phyloP scores from a whole-genome alignment of 2,329 filamentous ascomycete genomes.

The Sclerotinia minor region DNA sequence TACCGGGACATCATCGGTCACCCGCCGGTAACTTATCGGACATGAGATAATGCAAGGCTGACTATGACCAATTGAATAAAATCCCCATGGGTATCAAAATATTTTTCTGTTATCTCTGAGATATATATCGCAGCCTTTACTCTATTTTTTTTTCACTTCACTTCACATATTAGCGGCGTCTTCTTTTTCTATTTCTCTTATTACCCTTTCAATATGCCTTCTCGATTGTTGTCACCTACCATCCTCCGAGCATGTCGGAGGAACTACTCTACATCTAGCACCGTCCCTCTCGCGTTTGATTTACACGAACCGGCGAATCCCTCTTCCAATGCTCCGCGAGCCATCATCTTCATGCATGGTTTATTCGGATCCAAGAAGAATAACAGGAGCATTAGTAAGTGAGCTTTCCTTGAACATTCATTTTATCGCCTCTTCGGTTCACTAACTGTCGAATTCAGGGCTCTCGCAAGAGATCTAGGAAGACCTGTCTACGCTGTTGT shows the following conservation, averaged over 20 bases:
- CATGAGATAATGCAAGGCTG: constrained; percentile 20
- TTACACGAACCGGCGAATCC: constrained; percentile 61
- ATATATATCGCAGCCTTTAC: background rate
- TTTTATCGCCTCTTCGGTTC: constrained; percentile 27
- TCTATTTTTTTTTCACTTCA: background rate
- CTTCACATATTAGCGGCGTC: background rate
- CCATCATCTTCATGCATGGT: constrained; percentile 88
- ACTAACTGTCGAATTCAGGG: constrained; percentile 51
- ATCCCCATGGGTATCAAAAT: background rate
- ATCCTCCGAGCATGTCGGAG: constrained; percentile 22
- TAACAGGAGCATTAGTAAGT: constrained; percentile 94
- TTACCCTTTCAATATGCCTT: constrained; percentile 25
- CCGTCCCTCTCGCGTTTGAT: constrained; percentile 58
- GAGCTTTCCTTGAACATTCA: constrained; percentile 36
- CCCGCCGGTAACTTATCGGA: constrained; percentile 5
- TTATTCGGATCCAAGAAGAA: constrained; percentile 96
- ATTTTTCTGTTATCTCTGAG: constrained; percentile 13
- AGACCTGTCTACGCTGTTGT: constrained; percentile 81
- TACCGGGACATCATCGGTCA: background rate
- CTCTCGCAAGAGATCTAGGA: constrained; percentile 75
- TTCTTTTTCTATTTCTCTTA: background rate
- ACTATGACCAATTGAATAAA: constrained; percentile 16
- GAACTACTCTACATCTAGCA: constrained; percentile 28
- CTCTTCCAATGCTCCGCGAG: constrained; percentile 49
- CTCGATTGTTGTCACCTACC: constrained; percentile 25